Percentiles rank a stretch among this genome's conserved stretches.
phyloP scores from a whole-genome alignment of 2,329 filamentous ascomycete species.

The Fusarium mangiferae region DNA sequence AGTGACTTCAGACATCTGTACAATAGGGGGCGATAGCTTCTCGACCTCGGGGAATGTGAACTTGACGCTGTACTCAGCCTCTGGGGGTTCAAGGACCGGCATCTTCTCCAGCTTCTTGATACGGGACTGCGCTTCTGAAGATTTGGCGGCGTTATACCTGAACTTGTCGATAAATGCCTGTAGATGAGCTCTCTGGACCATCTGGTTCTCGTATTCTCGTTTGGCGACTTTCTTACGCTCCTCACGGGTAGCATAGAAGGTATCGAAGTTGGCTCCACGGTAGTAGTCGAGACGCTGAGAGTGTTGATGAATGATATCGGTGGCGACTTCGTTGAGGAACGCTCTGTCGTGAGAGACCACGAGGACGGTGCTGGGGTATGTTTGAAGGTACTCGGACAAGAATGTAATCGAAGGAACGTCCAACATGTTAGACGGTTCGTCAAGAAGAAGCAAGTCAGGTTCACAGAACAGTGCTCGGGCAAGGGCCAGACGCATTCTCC shows the following conservation, averaged over 20 bases:
- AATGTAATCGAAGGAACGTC: slow-evolving; percentile 99
- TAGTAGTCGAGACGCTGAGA: slow-evolving; percentile 98
- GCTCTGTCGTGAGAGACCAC: slow-evolving; percentile 99
- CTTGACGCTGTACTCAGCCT: slow-evolving; percentile 94
- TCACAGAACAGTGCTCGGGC: slow-evolving; percentile 98
- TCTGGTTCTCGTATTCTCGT: slow-evolving; percentile 98
- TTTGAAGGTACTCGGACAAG: slow-evolving; percentile 93
- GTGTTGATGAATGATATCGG: slow-evolving; percentile 98
- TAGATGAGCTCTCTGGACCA: slow-evolving; percentile 90
- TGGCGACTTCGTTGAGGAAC: slow-evolving; percentile 99
- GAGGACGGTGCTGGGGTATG: slow-evolving; percentile 92
- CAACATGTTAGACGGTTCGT: slow-evolving; percentile 99
- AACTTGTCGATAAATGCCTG: slow-evolving; percentile 99
- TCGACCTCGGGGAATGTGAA: slow-evolving; percentile 98
- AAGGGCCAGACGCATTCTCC: slow-evolving; percentile 97
- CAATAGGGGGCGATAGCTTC: slow-evolving; percentile 95
- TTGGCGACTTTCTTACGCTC: slow-evolving; percentile 96
- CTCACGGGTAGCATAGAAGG: slow-evolving; percentile 97
- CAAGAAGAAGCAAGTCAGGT: slow-evolving; percentile 92
- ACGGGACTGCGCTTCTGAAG: slow-evolving; percentile 95
- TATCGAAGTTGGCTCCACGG: slow-evolving; percentile 95
- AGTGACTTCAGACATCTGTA: slow-evolving; percentile 92
- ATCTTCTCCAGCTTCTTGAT: slow-evolving; percentile 99
- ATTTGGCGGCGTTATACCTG: slow-evolving; percentile 98
- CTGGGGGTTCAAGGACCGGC: slow-evolving; percentile 89